Percentiles rank a stretch among this genome's conserved stretches.
These are phyloP conservation scores for Hansfordia pulvinata DNA, from an alignment of 2,329 filamentous ascomycete genomes.

Conservation along the genomic window DNA sequence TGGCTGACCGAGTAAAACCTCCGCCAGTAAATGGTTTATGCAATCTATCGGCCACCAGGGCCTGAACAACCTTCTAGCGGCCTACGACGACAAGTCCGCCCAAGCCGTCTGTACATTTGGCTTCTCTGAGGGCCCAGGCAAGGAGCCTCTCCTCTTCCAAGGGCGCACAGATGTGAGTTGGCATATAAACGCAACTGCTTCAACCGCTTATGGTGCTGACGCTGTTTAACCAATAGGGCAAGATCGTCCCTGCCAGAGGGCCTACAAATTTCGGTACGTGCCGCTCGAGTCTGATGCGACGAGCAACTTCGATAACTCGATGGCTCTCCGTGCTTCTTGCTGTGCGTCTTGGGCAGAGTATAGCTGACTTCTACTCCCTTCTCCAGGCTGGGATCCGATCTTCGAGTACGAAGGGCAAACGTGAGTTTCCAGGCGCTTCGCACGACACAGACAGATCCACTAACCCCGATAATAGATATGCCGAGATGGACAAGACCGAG, in stretches of 20 bases:
- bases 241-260: conserved; percentile 75
- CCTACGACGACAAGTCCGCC: conserved; percentile 81
- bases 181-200: too few species aligned
- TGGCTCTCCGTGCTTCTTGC: too few species aligned
- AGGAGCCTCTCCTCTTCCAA: conserved; percentile 80
- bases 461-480: conserved; percentile 39
- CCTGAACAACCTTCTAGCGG: conserved; percentile 79
- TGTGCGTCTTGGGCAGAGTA: too few species aligned
- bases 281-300: not conserved
- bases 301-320: too few species aligned
- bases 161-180: conserved; percentile 62
- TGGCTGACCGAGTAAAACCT: too few species aligned
- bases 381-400: conserved; percentile 80
- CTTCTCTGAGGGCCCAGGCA: conserved; percentile 73
- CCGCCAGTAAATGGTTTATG: conserved; percentile 82
- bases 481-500: conserved; percentile 79
- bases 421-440: conserved; percentile 21
- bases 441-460: not conserved
- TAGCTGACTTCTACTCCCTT: not conserved
- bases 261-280: conserved; percentile 67
- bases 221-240: conserved; percentile 30
- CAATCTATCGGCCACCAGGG: conserved; percentile 68
- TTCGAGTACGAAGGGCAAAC: conserved; percentile 91
- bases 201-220: not conserved
- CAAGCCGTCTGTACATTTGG: conserved; percentile 94